Percentiles rank a stretch among this genome's conserved stretches.
These are phyloP conservation scores for Quercus dentata DNA, from an alignment of 306 rosid species.

Conservation along the genomic window DNA sequence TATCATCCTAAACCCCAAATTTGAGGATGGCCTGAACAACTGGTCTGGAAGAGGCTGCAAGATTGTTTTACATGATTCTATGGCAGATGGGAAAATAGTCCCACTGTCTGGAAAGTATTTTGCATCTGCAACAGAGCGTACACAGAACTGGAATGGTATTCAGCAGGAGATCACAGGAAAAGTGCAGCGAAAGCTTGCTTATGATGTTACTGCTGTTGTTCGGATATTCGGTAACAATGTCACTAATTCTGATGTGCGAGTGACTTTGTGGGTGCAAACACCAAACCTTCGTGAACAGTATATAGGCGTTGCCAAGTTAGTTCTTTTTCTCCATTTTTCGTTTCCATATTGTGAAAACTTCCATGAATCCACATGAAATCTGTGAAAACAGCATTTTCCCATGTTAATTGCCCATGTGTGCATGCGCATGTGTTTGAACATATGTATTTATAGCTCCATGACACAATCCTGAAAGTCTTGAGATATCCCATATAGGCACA, in stretches of 20 bases:
- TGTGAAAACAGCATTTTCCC: constrained; percentile 6
- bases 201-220: constrained; percentile 68
- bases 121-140: constrained; percentile 78
- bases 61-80: constrained; percentile 64
- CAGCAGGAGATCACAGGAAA: constrained; percentile 89
- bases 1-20: constrained; percentile 61
- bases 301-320: constrained; percentile 85
- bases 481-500: neutral
- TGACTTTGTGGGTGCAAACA: constrained; percentile 76
- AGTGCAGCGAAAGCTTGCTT: constrained; percentile 83
- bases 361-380: neutral
- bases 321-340: constrained; percentile 7
- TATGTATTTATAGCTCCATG: neutral
- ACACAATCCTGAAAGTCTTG: neutral
- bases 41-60: constrained; percentile 98
- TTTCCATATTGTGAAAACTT: neutral
- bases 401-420: neutral
- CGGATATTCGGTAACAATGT: constrained; percentile 78
- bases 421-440: no score
- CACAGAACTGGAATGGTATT: constrained; percentile 87
- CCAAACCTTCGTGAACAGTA: constrained; percentile 76
- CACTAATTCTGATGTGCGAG: constrained; percentile 63
- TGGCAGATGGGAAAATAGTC: constrained; percentile 71
- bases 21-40: constrained; percentile 77
- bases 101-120: constrained; percentile 70